Percentiles rank a stretch among this genome's conserved stretches.
These are phyloP conservation scores for Mucor indicus DNA, from an alignment of 371 early-diverging fungal species.

Conservation along the genomic window DNA sequence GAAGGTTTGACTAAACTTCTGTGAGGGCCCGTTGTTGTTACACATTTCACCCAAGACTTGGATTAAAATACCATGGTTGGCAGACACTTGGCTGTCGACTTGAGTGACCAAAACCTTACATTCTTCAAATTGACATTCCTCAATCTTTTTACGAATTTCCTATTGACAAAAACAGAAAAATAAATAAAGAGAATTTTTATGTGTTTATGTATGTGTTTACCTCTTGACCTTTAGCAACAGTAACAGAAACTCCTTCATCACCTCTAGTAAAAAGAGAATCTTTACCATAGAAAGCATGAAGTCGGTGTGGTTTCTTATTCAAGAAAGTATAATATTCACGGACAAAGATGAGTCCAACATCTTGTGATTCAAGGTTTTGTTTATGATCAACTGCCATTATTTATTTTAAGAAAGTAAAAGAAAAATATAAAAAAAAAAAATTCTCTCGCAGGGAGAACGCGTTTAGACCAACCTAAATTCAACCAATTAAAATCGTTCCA, in stretches of 20 bases:
- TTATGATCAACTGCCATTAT: no score
- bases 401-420: no score
- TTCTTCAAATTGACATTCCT: conserved; percentile 72
- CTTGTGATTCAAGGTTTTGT: conserved; percentile 53
- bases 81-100: conserved; percentile 84
- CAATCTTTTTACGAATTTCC: conserved; percentile 78
- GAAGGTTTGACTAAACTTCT: conserved; percentile 93
- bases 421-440: no score
- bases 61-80: conserved; percentile 78
- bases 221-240: conserved; percentile 34
- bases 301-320: conserved; percentile 78
- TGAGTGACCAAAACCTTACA: conserved; percentile 85
- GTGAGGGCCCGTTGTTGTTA: conserved; percentile 72
- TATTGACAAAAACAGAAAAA: conserved; percentile 18
- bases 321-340: conserved; percentile 94
- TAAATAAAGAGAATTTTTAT: neutral
- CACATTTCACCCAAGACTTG: conserved; percentile 94
- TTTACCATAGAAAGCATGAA: conserved; percentile 86
- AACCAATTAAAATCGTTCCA: conserved; percentile 33
- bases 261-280: conserved; percentile 82
- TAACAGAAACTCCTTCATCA: conserved; percentile 67
- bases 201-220: conserved; percentile 12
- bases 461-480: no score
- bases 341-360: conserved; percentile 93
- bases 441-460: no score